Evolutionary conservation across 2,329 filamentous ascomycete species (phyloP).

Genomic region (Mycogone perniciosa): DNA sequence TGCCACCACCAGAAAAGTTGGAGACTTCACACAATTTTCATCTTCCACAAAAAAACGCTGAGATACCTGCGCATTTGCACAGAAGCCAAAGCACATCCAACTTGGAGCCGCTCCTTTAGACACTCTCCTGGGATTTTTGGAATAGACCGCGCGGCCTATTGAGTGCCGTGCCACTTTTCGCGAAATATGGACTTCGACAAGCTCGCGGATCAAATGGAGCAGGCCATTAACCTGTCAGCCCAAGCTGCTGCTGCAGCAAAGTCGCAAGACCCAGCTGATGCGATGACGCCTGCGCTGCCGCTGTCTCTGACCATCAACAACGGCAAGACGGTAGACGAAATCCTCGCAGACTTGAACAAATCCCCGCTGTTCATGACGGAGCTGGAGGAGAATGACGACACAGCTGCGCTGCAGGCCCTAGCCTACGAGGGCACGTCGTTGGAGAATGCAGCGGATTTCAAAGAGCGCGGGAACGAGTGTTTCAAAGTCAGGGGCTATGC

Average conservation of each 20-base stretch:
- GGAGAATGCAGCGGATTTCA: constrained; percentile 79
- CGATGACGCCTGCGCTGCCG: constrained; percentile 39
- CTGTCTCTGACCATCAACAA: constrained; percentile 34
- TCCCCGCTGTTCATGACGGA: constrained; percentile 94
- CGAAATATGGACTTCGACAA: constrained; percentile 35
- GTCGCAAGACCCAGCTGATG: constrained; percentile 14
- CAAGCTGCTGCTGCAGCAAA: constrained; percentile 3
- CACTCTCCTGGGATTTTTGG: no score
- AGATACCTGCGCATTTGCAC: no score
- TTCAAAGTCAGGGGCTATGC: constrained; percentile 67
- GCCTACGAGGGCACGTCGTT: constrained; percentile 86
- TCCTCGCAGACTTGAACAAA: constrained; percentile 51
- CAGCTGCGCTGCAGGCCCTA: constrained; percentile 83
- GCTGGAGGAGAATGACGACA: constrained; percentile 74
- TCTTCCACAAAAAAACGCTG: no score
- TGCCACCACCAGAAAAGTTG: constrained; percentile 17
- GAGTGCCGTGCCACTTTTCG: not conserved
- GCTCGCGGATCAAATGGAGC: constrained; percentile 36
- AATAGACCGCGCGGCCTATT: not conserved
- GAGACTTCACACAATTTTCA: constrained; percentile 10
- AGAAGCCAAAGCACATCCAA: no score
- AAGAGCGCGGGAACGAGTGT: constrained; percentile 86
- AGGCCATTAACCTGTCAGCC: constrained; percentile 23
- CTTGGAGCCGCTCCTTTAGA: no score
- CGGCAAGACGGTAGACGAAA: constrained; percentile 48